Evolutionary conservation across 345 rosid species (phyloP).

Genomic region (Firmiana major): DNA sequence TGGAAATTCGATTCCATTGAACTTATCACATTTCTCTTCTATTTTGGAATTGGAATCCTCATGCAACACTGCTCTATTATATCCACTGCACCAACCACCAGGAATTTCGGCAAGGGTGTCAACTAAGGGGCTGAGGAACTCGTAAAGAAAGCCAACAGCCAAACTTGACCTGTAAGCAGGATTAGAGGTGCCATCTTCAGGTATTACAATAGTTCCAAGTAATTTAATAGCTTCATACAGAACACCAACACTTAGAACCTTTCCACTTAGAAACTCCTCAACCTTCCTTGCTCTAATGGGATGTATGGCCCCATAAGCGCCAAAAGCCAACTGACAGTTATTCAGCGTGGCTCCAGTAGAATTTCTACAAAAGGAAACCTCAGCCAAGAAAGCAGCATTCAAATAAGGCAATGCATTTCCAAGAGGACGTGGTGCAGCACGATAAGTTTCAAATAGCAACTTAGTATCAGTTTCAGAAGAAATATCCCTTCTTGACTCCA

Average conservation of each 20-base stretch:
- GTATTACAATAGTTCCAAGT: slow-evolving; percentile 43
- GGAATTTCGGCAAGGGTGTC: slow-evolving; percentile 11
- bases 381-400: slow-evolving; percentile 75
- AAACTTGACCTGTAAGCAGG: slow-evolving; percentile 66
- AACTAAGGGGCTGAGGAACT: slow-evolving; percentile 51
- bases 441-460: slow-evolving; percentile 63
- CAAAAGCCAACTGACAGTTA: slow-evolving; percentile 62
- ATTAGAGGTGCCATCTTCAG: slow-evolving; percentile 38
- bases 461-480: slow-evolving; percentile 25
- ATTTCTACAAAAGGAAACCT: slow-evolving; percentile 37
- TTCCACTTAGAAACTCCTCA: slow-evolving; percentile 60
- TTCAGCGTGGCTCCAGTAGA: slow-evolving; percentile 35
- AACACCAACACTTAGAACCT: slow-evolving; percentile 41
- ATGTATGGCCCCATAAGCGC: slow-evolving; percentile 66
- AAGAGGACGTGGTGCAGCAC: slow-evolving; percentile 72
- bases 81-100: slow-evolving; percentile 10
- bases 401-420: slow-evolving; percentile 77
- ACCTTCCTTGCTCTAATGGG: slow-evolving; percentile 57
- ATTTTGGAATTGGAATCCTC: neutral
- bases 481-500: slow-evolving; percentile 20
- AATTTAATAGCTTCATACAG: slow-evolving; percentile 55
- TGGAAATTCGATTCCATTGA: slow-evolving; percentile 20
- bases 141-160: slow-evolving; percentile 68
- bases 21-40: slow-evolving; percentile 5
- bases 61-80: neutral